These are phyloP conservation scores for Leccinum subgranulosum DNA, from an alignment of 768 basidiomycete genomes.

Conservation along the genomic window DNA sequence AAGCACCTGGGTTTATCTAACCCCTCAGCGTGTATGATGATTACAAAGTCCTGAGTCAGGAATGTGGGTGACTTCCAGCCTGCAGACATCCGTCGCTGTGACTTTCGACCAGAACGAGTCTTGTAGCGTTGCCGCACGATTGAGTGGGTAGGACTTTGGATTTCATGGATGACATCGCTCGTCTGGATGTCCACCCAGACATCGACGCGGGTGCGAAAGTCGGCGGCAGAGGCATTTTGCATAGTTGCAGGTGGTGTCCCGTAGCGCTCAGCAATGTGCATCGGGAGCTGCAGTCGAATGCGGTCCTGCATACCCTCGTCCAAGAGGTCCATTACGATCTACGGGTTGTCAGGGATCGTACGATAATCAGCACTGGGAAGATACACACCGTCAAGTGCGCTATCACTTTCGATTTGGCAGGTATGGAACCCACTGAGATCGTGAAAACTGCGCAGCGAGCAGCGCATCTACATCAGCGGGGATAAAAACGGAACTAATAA, in stretches of 20 bases:
- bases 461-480: not conserved
- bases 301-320: conserved; percentile 47
- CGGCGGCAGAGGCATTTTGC: conserved; percentile 26
- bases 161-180: conserved; percentile 38
- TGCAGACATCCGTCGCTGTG: conserved; percentile 40
- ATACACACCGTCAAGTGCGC: conserved; percentile 42
- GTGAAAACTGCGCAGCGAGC: conserved; percentile 43
- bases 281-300: conserved; percentile 54
- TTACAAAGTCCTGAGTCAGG: conserved; percentile 48
- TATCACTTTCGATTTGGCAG: conserved; percentile 37
- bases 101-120: conserved; percentile 32
- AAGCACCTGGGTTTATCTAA: conserved; percentile 57
- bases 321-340: conserved; percentile 54
- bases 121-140: conserved; percentile 35
- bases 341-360: not conserved
- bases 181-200: conserved; percentile 49
- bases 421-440: conserved; percentile 55
- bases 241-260: conserved; percentile 44
- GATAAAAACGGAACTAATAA: not conserved
- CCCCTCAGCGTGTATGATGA: conserved; percentile 45
- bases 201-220: conserved; percentile 34
- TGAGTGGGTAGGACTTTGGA: conserved; percentile 45
- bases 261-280: conserved; percentile 49
- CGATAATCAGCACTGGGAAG: not conserved
- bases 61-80: conserved; percentile 39